Percentiles rank a stretch among this genome's conserved stretches.
Conservation (phyloP, 768 basidiomycete species). For the Lentinula detonsa region DNA sequence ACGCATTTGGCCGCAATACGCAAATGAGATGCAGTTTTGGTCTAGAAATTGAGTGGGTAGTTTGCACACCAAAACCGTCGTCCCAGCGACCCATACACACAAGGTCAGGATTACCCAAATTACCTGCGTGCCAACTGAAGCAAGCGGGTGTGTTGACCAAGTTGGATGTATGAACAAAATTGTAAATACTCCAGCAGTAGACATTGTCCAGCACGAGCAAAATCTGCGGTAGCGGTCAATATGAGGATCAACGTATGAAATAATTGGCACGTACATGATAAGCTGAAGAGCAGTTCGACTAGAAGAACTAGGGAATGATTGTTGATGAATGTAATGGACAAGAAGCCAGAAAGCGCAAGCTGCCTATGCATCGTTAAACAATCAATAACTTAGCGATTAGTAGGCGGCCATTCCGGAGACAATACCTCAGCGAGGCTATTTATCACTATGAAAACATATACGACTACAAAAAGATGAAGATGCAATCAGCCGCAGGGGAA, state of each 20-base stretch:
- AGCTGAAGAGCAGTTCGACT: background rate
- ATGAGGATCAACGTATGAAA: background rate
- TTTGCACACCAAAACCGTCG: background rate
- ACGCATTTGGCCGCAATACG: background rate
- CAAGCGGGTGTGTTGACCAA: slow-evolving; percentile 1
- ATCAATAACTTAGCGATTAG: background rate
- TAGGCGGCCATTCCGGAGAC: too few relatives aligned
- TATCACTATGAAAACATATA: background rate
- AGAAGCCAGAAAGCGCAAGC: slow-evolving; percentile 1
- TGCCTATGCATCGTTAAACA: background rate
- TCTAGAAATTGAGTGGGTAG: background rate
- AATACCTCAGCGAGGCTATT: background rate
- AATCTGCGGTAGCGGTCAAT: background rate
- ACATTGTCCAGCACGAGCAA: background rate
- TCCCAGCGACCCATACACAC: background rate
- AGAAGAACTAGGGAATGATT: background rate
- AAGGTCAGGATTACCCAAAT: background rate
- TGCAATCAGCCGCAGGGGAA: background rate
- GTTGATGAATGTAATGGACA: background rate
- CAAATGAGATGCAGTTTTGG: background rate
- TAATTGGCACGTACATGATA: background rate
- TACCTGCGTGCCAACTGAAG: background rate
- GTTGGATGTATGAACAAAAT: background rate
- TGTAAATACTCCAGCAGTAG: background rate
- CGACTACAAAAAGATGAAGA: background rate